Base-by-base conservation (phyloP, 2,329 filamentous ascomycete genomes). In the Talaromyces sp. region DNA sequence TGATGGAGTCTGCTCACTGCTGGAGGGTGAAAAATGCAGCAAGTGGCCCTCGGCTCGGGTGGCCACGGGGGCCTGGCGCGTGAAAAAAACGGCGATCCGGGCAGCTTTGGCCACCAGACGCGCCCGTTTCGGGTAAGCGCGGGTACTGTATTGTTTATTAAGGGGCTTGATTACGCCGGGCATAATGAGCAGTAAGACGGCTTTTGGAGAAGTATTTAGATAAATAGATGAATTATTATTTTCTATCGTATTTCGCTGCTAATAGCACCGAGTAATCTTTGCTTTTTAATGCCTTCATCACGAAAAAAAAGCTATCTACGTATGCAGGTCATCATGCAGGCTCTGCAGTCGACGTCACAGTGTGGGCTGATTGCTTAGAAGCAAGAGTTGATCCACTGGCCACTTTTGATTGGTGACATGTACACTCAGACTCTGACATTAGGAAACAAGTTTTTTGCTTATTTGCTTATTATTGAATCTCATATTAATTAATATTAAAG, bases 11-110 rank as follows among this genome's bases (percentile, higher is more conserved):
- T 19, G 26, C 19, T 43, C n/a, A 9, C 19, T 46, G 13, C 7
- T n/a, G 24, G 21, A 9, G 8, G 43, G 43, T 24, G 21, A 46
- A 46, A 46, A 46, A 19, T 24, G 43, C 43, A 46, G 43, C 43
- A 54, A 19, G 51, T 21, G 8, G 29, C n/a, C 38, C 58, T 50
- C 52, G 58, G 58, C 52, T 56, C 14, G 35, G 43, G 43, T 17
- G 35, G 55, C n/a, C 7, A 21, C 27, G 55, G 24, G 43, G 24
- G 58, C 14, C 32, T 10, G 41, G 52, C 58, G 58, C 58, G 58
- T 59, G 58, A 49, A 55, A 55, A 55, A 41, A 41, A 46, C 43
- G 21, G 43, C 43, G 41, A 46, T 46, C 41, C n/a, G 14, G n/a
- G 21, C 43, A 19, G 43, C 43, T 19, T 17, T 24, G 43, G 10